Base-by-base conservation (phyloP, 352 stramenopile genomes). In the Phytophthora rubi region DNA sequence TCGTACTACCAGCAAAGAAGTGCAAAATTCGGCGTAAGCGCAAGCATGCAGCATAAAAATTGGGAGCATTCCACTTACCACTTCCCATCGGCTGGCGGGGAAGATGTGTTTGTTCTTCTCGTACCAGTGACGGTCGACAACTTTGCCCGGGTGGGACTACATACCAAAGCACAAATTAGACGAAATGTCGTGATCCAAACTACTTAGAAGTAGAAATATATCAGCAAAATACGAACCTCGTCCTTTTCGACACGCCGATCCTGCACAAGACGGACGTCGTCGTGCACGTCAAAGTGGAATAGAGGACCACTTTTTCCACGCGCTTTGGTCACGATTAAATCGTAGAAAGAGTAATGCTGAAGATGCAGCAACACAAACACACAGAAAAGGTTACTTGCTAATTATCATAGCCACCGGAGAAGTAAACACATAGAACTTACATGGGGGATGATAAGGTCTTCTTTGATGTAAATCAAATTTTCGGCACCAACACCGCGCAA, bases 101-200 rank as follows among this genome's bases (percentile, higher is more conserved):
- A 99, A 99, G 74, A 99, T 99, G 70, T 99, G 98, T 65, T 99
- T 99, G 84, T 99, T 99, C 68, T 97, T 94, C 77, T 99, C 97
- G 76, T 99, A 99, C 97, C 97, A 99, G 57, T 95, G 79, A 32
- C 97, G 91, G 74, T 99, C 94, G 0, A 99, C 95, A 13, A 99
- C 94, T 82, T 99, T 99, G 1, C 98, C 98, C 13, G 98, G 97
- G 70, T 99, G 97, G 28, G 91, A 98, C 80, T 94, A 57, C 13
- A 32, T 23, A 65, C 53, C 51, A 35, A 59, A 15, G 6, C 39
- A 53, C 16, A 69, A 4, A 37, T 69, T 59, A 70, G 13, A 59
- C 8, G 33, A 42, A 28, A 26, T 44, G 44, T 32, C 15, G 26
- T 60, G n/a, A 28, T 48, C n/a, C 45, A 26, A 52, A 52, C 45